Evolutionary conservation across 116 monocot species (phyloP).

Genomic region (Dioscorea cayenensis): DNA sequence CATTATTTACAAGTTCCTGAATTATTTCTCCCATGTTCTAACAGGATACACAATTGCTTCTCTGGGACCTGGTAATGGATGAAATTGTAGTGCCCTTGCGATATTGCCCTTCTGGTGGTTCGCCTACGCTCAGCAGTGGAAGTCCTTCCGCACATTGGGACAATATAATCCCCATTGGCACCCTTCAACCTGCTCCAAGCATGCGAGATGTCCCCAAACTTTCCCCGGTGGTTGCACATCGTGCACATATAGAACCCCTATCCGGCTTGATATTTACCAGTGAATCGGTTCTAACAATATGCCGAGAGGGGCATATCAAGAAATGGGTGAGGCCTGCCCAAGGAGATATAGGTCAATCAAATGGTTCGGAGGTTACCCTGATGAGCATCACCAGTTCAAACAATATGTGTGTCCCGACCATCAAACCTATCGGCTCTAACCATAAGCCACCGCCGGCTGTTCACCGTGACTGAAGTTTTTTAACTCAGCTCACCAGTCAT

Average conservation of each 20-base stretch:
- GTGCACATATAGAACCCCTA: conserved; percentile 81
- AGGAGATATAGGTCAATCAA: conserved; percentile 34
- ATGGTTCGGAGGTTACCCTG: conserved; percentile 27
- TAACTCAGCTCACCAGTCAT: neutral
- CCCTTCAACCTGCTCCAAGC: conserved; percentile 86
- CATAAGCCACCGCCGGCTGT: conserved; percentile 18
- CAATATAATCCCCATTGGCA: conserved; percentile 44
- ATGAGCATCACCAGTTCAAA: conserved; percentile 20
- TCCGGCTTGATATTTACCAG: conserved; percentile 73
- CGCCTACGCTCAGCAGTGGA: conserved; percentile 74
- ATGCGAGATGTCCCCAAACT: conserved; percentile 91
- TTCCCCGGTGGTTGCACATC: conserved; percentile 77
- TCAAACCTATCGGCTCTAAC: conserved; percentile 14
- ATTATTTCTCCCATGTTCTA: neutral
- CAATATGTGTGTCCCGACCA: conserved; percentile 26
- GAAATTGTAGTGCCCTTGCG: conserved; percentile 80
- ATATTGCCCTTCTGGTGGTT: conserved; percentile 54
- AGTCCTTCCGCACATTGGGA: conserved; percentile 82
- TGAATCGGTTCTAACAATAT: conserved; percentile 71
- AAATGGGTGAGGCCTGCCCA: conserved; percentile 79
- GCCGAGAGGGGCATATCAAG: conserved; percentile 82
- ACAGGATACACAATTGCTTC: conserved; percentile 84
- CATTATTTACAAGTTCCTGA: neutral
- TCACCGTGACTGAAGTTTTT: conserved; percentile 10
- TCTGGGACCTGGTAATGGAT: conserved; percentile 92